Conservation (phyloP, 1,284 basidiomycete species). For the Lignosus rhinocerotis region DNA sequence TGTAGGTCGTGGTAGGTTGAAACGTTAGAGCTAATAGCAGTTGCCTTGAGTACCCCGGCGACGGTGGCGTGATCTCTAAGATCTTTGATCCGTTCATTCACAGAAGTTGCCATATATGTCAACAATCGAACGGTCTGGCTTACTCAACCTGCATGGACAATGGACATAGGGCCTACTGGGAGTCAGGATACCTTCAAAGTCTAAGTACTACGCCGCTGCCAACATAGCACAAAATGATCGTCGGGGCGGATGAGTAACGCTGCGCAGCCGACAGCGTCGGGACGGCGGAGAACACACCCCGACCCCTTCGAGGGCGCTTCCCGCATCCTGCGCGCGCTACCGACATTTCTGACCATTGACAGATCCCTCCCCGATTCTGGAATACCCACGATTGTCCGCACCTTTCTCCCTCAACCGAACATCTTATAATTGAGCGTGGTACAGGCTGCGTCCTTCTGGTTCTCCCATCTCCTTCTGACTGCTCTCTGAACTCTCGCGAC, state of each 20-base stretch:
- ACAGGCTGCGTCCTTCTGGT: neutral
- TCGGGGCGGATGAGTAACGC: neutral
- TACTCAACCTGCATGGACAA: neutral
- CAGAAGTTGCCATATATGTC: constrained; percentile 13
- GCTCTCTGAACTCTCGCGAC: no score
- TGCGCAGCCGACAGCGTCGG: constrained; percentile 14
- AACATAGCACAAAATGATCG: no score
- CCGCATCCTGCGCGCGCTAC: no score
- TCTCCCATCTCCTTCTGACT: neutral
- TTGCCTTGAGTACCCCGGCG: neutral
- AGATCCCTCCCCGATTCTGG: neutral
- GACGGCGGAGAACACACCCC: constrained; percentile 12
- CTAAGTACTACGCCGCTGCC: no score
- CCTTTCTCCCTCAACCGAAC: neutral
- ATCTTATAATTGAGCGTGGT: no score
- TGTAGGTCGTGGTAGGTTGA: neutral
- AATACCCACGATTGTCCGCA: neutral
- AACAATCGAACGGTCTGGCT: neutral
- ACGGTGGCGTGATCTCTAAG: neutral
- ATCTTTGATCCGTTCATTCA: constrained; percentile 1
- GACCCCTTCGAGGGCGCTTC: constrained; percentile 17
- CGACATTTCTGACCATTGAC: neutral
- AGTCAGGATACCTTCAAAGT: no score
- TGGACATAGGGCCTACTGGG: no score
- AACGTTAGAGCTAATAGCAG: neutral